Conservation (phyloP, 345 rosid species). For the Lagerstroemia speciosa region DNA sequence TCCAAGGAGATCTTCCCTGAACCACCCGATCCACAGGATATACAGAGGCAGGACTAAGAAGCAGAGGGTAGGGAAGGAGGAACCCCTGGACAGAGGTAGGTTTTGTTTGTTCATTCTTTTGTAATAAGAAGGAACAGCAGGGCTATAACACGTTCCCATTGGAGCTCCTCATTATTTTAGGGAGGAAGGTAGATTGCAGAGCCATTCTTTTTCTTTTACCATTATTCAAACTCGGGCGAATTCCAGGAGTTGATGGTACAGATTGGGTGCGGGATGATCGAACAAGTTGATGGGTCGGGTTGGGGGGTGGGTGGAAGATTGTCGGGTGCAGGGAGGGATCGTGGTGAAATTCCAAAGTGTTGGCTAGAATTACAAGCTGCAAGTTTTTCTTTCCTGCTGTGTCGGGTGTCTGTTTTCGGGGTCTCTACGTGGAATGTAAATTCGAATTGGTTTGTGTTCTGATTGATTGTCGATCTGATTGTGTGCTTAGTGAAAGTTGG, state of each 20-base stretch:
- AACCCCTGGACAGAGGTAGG: slow-evolving; percentile 10
- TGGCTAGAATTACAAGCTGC: background rate
- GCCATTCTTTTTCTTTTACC: background rate
- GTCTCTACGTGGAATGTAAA: background rate
- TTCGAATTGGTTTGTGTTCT: background rate
- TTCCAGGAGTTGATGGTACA: background rate
- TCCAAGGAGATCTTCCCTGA: slow-evolving; percentile 89
- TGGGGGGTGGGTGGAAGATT: background rate
- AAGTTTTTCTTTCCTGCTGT: no score
- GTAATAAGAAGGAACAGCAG: slow-evolving; percentile 28
- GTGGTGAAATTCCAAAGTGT: background rate
- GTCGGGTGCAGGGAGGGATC: background rate
- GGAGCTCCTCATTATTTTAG: slow-evolving; percentile 16
- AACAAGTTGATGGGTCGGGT: background rate
- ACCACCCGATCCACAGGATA: slow-evolving; percentile 44
- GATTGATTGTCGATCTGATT: background rate
- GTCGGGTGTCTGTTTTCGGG: background rate
- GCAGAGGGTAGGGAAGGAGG: slow-evolving; percentile 11
- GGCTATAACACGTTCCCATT: slow-evolving; percentile 25
- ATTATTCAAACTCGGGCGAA: background rate
- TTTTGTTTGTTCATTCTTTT: slow-evolving; percentile 46
- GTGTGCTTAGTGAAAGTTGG: no score
- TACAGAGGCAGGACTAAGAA: slow-evolving; percentile 39
- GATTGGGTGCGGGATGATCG: background rate
- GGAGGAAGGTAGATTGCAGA: slow-evolving; percentile 10